A percentile compares a stretch with the other conserved stretches of the same genome.
These are phyloP conservation scores for Fusarium sp. DNA, from an alignment of 2,329 filamentous ascomycete species.

Conservation along the genomic window DNA sequence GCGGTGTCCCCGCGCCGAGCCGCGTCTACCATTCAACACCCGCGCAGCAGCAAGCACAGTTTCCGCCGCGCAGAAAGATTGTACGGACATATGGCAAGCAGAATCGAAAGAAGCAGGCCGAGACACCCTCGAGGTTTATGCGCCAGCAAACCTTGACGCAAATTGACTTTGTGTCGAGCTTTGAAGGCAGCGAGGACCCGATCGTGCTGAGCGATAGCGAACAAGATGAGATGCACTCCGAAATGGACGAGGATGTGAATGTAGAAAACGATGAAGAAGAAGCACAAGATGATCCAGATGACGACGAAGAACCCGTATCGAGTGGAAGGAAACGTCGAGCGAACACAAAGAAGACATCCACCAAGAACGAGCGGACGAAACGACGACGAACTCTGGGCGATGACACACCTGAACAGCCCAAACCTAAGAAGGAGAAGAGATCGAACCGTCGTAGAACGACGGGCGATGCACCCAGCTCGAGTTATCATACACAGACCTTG, in stretches of 20 bases:
- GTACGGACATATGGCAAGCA: slow-evolving; percentile 56
- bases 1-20: slow-evolving; percentile 55
- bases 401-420: slow-evolving; percentile 37
- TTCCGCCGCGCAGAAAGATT: slow-evolving; percentile 54
- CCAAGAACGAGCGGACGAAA: slow-evolving; percentile 40
- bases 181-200: slow-evolving; percentile 51
- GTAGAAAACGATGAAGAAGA: slow-evolving; percentile 36
- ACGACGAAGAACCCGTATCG: slow-evolving; percentile 40
- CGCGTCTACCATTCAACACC: slow-evolving; percentile 58
- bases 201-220: slow-evolving; percentile 51
- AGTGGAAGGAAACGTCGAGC: slow-evolving; percentile 47
- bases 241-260: slow-evolving; percentile 35
- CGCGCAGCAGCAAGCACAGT: slow-evolving; percentile 57
- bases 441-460: slow-evolving; percentile 51
- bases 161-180: slow-evolving; percentile 57
- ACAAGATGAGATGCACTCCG: slow-evolving; percentile 42
- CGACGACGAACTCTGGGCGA: slow-evolving; percentile 51
- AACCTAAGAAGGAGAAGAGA: slow-evolving; percentile 36
- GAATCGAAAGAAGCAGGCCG: slow-evolving; percentile 40
- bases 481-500: slow-evolving; percentile 60
- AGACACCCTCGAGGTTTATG: slow-evolving; percentile 41
- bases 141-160: slow-evolving; percentile 62
- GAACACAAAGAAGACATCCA: slow-evolving; percentile 23
- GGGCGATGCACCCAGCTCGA: slow-evolving; percentile 53
- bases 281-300: slow-evolving; percentile 36